Base-by-base conservation (phyloP, 192 early-diverging fungal genomes). In the Phycomyces blakesleeanus region DNA sequence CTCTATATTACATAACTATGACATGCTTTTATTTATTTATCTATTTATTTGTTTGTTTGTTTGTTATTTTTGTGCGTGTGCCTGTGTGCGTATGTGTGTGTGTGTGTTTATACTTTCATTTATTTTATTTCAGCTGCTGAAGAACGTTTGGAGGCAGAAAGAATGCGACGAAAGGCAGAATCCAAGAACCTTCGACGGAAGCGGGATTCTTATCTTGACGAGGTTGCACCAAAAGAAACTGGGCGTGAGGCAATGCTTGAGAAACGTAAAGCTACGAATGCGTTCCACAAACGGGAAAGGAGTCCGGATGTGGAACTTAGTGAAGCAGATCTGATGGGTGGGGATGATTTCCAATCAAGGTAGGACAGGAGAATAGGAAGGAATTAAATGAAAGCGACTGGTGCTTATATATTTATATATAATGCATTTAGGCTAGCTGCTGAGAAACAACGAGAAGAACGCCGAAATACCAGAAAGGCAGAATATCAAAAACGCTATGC, bases 191-290 rank as follows among this genome's bases (percentile, higher is more conserved):
- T 67, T 24, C 78, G 81, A 26, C 73, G 82, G 40, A 56, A 66
- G 25, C 75, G 81, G n/a, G 85, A 87, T 44, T 68, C 57, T 10
- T 75, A 71, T 14, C 39, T 92, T 20, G 87, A 92, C 20, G 88
- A 89, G 67, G 59, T 89, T 0, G 84, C 74, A 4, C 90, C 90
- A 15, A 88, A 85, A 57, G 77, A 76, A 20, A 88, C 86, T 1
- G 65, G 76, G 0, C 72, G 87, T 11, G 87, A 89, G 57, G 88
- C 87, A 0, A 71, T 76, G 55, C 20, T 88, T 0, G 88, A 82
- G 22, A 89, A 92, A 55, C 64, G 72, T 24, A 74, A 80, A n/a
- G 79, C 86, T 2, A 59, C 72, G 22, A 90, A 79, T 37, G 84
- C 78, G 1, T 85, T 77, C 34, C 76, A 85, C 63, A 75, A 77